Percentiles rank a stretch among this genome's conserved stretches.
Conservation (phyloP, 805 yeast genomes). For the Yarrowia hollandica region DNA sequence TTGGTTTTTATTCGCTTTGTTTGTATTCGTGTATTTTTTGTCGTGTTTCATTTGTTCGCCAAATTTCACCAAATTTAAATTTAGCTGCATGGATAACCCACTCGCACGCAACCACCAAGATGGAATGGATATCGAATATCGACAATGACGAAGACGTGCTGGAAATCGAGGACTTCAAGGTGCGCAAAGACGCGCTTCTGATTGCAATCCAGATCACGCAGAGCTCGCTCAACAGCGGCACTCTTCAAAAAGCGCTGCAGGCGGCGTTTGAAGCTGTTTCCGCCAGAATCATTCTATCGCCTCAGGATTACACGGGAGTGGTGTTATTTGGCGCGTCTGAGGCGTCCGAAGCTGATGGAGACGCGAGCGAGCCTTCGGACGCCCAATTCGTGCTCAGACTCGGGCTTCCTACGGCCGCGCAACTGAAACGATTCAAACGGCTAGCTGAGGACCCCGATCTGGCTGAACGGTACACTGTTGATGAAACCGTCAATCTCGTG, state of each 20-base stretch:
- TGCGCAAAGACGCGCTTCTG: slow-evolving; percentile 41
- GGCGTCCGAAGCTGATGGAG: slow-evolving; percentile 45
- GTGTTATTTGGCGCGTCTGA: slow-evolving; percentile 48
- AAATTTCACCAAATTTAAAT: slow-evolving; percentile 12
- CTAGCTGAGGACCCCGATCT: slow-evolving; percentile 32
- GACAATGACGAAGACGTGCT: slow-evolving; percentile 27
- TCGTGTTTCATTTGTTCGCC: too few relatives aligned
- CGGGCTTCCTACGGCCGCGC: slow-evolving; percentile 34
- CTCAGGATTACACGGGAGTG: slow-evolving; percentile 74
- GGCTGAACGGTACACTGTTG: not conserved
- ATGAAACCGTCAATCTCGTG: slow-evolving; percentile 39
- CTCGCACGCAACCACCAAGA: not conserved
- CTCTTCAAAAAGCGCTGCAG: slow-evolving; percentile 44
- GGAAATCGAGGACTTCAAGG: slow-evolving; percentile 33
- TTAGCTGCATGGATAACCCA: not conserved
- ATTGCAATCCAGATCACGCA: slow-evolving; percentile 43
- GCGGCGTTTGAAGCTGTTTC: slow-evolving; percentile 63
- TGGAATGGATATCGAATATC: slow-evolving; percentile 9
- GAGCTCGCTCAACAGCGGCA: slow-evolving; percentile 30
- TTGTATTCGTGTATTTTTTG: too few relatives aligned
- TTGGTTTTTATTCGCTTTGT: too few relatives aligned
- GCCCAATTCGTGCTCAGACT: slow-evolving; percentile 33
- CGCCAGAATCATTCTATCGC: slow-evolving; percentile 62
- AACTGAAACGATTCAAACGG: slow-evolving; percentile 32
- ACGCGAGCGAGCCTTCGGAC: slow-evolving; percentile 48